Conservation (phyloP, 2,329 filamentous ascomycete species). For the Epichloe coenophiala region DNA sequence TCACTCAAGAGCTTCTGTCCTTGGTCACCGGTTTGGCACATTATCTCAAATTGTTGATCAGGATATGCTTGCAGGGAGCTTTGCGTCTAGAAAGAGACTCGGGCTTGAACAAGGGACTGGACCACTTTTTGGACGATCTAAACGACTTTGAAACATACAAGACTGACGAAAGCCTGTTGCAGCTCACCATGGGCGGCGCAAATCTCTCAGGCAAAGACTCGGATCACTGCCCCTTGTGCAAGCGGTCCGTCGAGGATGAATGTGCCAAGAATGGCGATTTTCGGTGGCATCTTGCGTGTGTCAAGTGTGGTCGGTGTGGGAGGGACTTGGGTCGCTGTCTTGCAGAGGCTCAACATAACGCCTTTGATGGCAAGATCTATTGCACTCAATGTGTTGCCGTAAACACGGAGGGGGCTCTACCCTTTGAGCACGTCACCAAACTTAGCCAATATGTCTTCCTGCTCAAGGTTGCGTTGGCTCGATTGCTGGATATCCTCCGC, state of each 20-base stretch:
- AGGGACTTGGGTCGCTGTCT: conserved; percentile 55
- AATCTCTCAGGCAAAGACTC: conserved; percentile 61
- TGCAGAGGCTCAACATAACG: conserved; percentile 57
- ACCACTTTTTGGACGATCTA: conserved; percentile 72
- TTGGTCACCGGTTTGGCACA: conserved; percentile 92
- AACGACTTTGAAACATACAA: conserved; percentile 69
- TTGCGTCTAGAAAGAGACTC: conserved; percentile 82
- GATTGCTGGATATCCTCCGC: conserved; percentile 75
- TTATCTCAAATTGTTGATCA: conserved; percentile 92
- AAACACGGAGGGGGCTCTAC: conserved; percentile 34
- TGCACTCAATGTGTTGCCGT: conserved; percentile 55
- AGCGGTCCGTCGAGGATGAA: conserved; percentile 86
- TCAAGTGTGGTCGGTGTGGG: conserved; percentile 56
- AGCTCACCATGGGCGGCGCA: conserved; percentile 51
- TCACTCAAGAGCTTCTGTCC: conserved; percentile 96
- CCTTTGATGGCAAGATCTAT: conserved; percentile 52
- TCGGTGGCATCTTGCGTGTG: conserved; percentile 74
- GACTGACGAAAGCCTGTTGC: conserved; percentile 53
- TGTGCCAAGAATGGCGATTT: conserved; percentile 63
- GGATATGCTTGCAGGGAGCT: conserved; percentile 89
- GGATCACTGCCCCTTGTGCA: conserved; percentile 73
- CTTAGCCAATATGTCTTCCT: conserved; percentile 92
- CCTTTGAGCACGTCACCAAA: conserved; percentile 66
- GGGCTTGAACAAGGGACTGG: conserved; percentile 58
- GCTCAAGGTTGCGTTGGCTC: conserved; percentile 77